Percentiles rank a stretch among this genome's conserved stretches.
These are phyloP conservation scores for Skeletonema grethae DNA, from an alignment of 108 stramenopile genomes.

Conservation along the genomic window DNA sequence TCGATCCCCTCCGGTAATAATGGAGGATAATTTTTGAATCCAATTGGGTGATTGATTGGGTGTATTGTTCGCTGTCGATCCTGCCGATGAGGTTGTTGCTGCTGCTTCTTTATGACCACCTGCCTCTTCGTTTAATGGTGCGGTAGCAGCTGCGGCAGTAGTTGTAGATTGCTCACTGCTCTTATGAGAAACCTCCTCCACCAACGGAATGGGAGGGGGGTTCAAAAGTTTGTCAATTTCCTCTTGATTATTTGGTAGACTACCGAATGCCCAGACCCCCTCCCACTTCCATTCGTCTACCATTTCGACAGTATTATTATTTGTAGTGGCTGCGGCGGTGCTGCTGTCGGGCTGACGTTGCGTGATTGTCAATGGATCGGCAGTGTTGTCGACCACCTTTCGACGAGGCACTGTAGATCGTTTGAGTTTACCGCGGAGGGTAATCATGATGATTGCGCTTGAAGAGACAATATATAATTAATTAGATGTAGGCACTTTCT, in stretches of 20 bases:
- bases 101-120: background rate
- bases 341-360: background rate
- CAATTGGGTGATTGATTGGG: background rate
- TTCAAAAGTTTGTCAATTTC: background rate
- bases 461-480: background rate
- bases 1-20: conserved; percentile 2
- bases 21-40: conserved; percentile 16
- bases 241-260: conserved; percentile 21
- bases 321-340: background rate
- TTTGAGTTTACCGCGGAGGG: conserved; percentile 49
- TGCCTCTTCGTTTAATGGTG: background rate
- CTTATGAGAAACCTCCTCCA: background rate
- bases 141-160: background rate
- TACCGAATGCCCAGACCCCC: conserved; percentile 75
- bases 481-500: background rate
- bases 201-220: background rate
- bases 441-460: conserved; percentile 44
- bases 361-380: conserved; percentile 4
- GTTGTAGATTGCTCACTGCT: background rate
- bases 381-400: background rate
- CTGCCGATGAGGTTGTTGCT: background rate
- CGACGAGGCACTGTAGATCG: conserved; percentile 17
- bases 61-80: background rate
- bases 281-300: conserved; percentile 62
- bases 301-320: background rate